Evolutionary conservation across 768 basidiomycete species (phyloP).

Genomic region (Suillus weaverae): DNA sequence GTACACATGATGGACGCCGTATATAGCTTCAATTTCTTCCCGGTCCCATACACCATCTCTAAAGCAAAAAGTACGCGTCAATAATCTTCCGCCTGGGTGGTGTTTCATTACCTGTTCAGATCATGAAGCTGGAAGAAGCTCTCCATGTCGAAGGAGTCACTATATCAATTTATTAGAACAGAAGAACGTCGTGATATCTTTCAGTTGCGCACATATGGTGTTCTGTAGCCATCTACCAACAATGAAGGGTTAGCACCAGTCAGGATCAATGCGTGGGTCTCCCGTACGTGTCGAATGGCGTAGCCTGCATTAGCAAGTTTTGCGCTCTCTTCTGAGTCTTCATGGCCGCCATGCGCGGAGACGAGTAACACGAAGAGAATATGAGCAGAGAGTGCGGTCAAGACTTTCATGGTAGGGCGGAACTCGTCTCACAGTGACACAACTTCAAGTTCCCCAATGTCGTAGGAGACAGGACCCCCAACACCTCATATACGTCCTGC

Average conservation of each 20-base stretch:
- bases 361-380: constrained; percentile 35
- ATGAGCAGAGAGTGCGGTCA: constrained; percentile 43
- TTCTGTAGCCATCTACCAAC: constrained; percentile 77
- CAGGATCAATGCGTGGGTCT: constrained; percentile 3
- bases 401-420: constrained; percentile 46
- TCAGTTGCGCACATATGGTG: constrained; percentile 69
- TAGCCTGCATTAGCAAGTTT: constrained; percentile 55
- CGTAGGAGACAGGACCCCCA: not conserved
- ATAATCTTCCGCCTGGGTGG: not conserved
- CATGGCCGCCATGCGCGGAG: constrained; percentile 64
- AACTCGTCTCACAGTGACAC: not conserved
- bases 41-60: constrained; percentile 83
- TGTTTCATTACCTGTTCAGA: constrained; percentile 64
- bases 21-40: constrained; percentile 92
- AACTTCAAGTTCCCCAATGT: not conserved
- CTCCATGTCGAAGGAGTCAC: constrained; percentile 77
- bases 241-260: constrained; percentile 18
- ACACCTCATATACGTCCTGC: not conserved
- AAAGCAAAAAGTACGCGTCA: not conserved
- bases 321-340: constrained; percentile 55
- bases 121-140: constrained; percentile 98
- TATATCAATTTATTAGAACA: constrained; percentile 28
- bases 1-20: constrained; percentile 92
- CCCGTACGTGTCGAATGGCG: constrained; percentile 86
- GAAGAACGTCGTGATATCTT: not conserved